These are phyloP conservation scores for Wallacemonas sp. DNA, from an alignment of 208 protist species.

Conservation along the genomic window DNA sequence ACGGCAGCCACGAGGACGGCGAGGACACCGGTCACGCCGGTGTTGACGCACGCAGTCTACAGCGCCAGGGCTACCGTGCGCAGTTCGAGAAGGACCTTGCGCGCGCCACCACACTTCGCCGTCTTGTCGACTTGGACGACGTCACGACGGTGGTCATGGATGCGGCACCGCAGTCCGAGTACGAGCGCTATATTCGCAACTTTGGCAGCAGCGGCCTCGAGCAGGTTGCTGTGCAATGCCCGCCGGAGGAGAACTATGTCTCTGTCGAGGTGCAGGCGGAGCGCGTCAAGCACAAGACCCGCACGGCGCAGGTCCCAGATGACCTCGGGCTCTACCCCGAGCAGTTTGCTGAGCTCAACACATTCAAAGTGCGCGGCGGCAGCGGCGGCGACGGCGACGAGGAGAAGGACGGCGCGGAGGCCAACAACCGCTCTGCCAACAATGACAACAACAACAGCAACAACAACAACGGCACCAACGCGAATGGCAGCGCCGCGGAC, in stretches of 20 bases:
- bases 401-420: not conserved
- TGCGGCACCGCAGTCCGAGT: slow-evolving; percentile 77
- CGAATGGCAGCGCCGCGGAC: not conserved
- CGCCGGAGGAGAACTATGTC: slow-evolving; percentile 63
- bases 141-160: slow-evolving; percentile 59
- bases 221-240: slow-evolving; percentile 61
- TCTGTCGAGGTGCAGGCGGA: slow-evolving; percentile 66
- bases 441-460: slow-evolving; percentile 5
- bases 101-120: slow-evolving; percentile 70
- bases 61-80: slow-evolving; percentile 73
- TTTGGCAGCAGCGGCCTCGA: slow-evolving; percentile 58
- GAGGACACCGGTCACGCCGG: slow-evolving; percentile 7
- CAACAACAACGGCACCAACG: not conserved
- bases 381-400: slow-evolving; percentile 17
- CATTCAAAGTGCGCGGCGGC: slow-evolving; percentile 22
- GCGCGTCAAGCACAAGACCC: slow-evolving; percentile 42
- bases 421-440: not conserved
- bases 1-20: slow-evolving; percentile 36
- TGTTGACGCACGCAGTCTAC: slow-evolving; percentile 24
- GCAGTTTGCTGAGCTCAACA: slow-evolving; percentile 43
- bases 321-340: slow-evolving; percentile 85
- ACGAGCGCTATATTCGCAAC: slow-evolving; percentile 85
- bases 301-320: slow-evolving; percentile 49
- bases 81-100: slow-evolving; percentile 80
- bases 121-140: slow-evolving; percentile 85